Conservation (phyloP, 768 basidiomycete species). For the Rhizopogon vesiculosus region DNA sequence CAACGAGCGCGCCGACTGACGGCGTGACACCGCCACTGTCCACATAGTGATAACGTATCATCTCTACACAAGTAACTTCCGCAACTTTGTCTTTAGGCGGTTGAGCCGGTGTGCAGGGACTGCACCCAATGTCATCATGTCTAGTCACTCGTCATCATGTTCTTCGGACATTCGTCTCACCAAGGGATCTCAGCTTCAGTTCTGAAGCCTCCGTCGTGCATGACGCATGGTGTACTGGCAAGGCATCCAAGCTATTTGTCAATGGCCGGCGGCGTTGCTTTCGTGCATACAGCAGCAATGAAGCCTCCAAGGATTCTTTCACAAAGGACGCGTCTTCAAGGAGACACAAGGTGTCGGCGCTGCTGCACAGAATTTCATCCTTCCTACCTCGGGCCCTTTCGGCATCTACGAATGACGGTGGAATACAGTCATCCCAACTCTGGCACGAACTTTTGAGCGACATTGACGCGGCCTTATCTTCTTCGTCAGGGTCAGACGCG, state of each 20-base stretch:
- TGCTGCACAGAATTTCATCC: slow-evolving; percentile 45
- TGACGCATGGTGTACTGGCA: neutral
- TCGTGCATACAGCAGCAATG: neutral
- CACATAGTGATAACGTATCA: too few species aligned
- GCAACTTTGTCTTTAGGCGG: neutral
- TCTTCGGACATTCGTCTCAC: neutral
- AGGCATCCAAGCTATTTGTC: neutral
- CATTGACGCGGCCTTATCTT: slow-evolving; percentile 26
- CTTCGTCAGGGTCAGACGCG: slow-evolving; percentile 23
- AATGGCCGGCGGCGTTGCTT: neutral
- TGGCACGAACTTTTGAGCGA: slow-evolving; percentile 43
- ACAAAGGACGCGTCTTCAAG: neutral
- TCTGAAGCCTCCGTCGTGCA: neutral
- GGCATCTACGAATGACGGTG: slow-evolving; percentile 9
- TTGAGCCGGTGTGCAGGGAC: neutral
- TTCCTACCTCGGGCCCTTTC: slow-evolving; percentile 43
- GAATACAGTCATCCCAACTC: slow-evolving; percentile 32
- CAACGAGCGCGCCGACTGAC: too few species aligned
- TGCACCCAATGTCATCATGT: slow-evolving; percentile 5
- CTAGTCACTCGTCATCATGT: neutral
- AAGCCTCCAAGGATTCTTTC: neutral
- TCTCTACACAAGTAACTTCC: too few species aligned
- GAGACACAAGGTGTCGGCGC: slow-evolving; percentile 32
- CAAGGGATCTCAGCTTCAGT: neutral
- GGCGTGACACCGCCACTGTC: too few species aligned